phyloP scores from a whole-genome alignment of 2,329 filamentous ascomycete genomes.

The Teratosphaeria destructans region DNA sequence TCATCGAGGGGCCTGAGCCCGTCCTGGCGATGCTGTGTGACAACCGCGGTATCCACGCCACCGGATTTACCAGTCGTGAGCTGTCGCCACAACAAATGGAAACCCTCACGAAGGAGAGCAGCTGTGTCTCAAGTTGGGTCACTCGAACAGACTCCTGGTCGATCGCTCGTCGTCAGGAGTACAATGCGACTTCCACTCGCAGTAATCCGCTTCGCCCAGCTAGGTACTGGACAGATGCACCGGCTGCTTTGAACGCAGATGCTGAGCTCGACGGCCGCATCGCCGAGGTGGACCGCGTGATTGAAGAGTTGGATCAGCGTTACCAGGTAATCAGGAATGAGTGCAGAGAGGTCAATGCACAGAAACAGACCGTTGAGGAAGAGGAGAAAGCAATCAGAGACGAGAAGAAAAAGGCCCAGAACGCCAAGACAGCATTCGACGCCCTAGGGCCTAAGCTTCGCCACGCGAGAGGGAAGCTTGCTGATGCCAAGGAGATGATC shows the following conservation, averaged over 20 bases:
- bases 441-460: constrained; percentile 62
- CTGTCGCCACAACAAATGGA: constrained; percentile 59
- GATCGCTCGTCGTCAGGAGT: constrained; percentile 65
- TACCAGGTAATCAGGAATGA: constrained; percentile 11
- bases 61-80: constrained; percentile 53
- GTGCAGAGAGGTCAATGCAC: constrained; percentile 20
- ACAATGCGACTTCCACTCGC: constrained; percentile 60
- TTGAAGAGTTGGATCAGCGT: constrained; percentile 29
- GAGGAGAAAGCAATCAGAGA: constrained; percentile 47
- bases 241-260: constrained; percentile 58
- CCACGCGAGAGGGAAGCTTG: constrained; percentile 41
- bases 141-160: constrained; percentile 53
- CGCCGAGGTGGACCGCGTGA: constrained; percentile 30
- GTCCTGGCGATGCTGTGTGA: constrained; percentile 83
- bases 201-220: constrained; percentile 53
- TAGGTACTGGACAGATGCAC: constrained; percentile 64
- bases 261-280: constrained; percentile 48
- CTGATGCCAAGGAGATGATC: constrained; percentile 30
- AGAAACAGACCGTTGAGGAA: constrained; percentile 13
- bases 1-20: constrained; percentile 65
- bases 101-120: constrained; percentile 37
- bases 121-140: constrained; percentile 58
- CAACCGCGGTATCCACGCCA: constrained; percentile 56
- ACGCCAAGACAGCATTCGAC: constrained; percentile 49
- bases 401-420: constrained; percentile 57